A percentile compares a stretch with the other conserved stretches of the same genome.
Conservation (phyloP, 805 yeast species). For the Saccharomycopsis vini region DNA sequence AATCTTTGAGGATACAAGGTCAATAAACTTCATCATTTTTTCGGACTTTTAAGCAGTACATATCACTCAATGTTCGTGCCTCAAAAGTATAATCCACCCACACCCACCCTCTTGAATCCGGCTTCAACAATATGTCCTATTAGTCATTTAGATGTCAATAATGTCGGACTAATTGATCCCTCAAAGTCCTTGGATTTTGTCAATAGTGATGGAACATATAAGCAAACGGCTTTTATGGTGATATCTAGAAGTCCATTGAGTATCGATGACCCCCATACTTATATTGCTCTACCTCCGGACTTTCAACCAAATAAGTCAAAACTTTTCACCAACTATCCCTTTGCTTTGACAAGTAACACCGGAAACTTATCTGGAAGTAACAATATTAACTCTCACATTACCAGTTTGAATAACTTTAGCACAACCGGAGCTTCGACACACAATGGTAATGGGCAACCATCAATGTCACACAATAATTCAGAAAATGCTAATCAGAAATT, state of each 20-base stretch:
- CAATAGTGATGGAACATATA: conserved; percentile 17
- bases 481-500: neutral
- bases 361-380: neutral
- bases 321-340: conserved; percentile 15
- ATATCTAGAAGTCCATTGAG: conserved; percentile 17
- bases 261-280: conserved; percentile 18
- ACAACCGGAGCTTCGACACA: too few species aligned
- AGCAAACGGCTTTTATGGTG: conserved; percentile 14
- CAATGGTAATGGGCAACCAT: too few species aligned
- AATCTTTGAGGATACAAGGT: too few species aligned
- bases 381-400: neutral
- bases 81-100: conserved; percentile 6
- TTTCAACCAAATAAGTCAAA: conserved; percentile 19
- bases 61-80: conserved; percentile 16
- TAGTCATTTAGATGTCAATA: conserved; percentile 17
- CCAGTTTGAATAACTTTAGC: too few species aligned
- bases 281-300: conserved; percentile 18
- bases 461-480: too few species aligned
- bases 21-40: too few species aligned
- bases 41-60: too few species aligned
- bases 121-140: conserved; percentile 18
- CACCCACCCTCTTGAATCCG: conserved; percentile 12
- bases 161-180: conserved; percentile 13
- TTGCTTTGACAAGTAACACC: conserved; percentile 8
- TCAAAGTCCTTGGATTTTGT: conserved; percentile 8